Evolutionary conservation across 2,329 filamentous ascomycete genomes (phyloP).

Genomic region (Aspergillus nomiae): DNA sequence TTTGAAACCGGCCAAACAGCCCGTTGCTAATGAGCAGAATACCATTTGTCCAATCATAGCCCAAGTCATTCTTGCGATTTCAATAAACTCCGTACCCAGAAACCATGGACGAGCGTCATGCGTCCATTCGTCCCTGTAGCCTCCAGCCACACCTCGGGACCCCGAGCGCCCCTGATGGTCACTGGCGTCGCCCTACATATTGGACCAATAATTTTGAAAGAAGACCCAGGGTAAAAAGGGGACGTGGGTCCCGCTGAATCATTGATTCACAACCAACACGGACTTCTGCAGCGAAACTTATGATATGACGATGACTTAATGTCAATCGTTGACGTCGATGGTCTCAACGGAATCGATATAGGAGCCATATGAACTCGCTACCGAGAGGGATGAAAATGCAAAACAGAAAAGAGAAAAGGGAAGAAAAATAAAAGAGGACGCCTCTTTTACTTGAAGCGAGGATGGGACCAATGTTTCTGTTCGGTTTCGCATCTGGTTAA

Average conservation of each 20-base stretch:
- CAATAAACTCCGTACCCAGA: background rate
- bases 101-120: slow-evolving; percentile 5
- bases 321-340: background rate
- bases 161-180: slow-evolving; percentile 8
- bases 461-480: background rate
- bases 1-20: background rate
- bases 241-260: slow-evolving; percentile 14
- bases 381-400: background rate
- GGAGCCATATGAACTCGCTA: background rate
- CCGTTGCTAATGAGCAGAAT: background rate
- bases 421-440: background rate
- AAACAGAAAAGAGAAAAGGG: background rate
- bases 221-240: slow-evolving; percentile 6
- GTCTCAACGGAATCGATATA: background rate
- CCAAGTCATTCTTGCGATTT: background rate
- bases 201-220: background rate
- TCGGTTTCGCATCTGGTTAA: background rate
- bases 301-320: slow-evolving; percentile 4
- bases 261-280: slow-evolving; percentile 21
- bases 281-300: slow-evolving; percentile 19
- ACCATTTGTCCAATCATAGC: background rate
- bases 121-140: background rate
- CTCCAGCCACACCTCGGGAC: slow-evolving; percentile 4
- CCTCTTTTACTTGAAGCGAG: background rate
- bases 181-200: slow-evolving; percentile 3